These are phyloP conservation scores for Tetraselmis chui DNA, from an alignment of 139 green algal genomes.

Conservation along the genomic window DNA sequence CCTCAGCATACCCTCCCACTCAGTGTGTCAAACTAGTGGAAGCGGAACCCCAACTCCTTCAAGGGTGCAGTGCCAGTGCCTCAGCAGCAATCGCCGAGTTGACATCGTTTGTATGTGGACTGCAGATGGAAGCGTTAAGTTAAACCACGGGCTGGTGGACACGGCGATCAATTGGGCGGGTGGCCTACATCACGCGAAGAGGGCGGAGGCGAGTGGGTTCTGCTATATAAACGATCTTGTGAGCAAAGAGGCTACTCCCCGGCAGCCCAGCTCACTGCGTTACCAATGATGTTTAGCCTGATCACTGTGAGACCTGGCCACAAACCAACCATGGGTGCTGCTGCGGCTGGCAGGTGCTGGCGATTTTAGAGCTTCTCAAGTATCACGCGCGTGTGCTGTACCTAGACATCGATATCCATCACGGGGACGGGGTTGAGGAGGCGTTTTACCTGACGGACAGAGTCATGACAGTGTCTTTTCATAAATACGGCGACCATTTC, in stretches of 20 bases:
- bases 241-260: too few relatives aligned
- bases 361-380: slow-evolving; percentile 95
- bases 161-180: slow-evolving; percentile 97
- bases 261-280: too few relatives aligned
- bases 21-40: too few relatives aligned
- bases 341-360: slow-evolving; percentile 79
- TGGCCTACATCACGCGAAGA: slow-evolving; percentile 97
- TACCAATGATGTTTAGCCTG: too few relatives aligned
- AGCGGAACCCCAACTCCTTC: too few relatives aligned
- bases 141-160: slow-evolving; percentile 82
- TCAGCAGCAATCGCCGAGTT: too few relatives aligned
- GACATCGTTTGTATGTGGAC: too few relatives aligned
- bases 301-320: too few relatives aligned
- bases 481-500: slow-evolving; percentile 84
- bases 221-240: slow-evolving; percentile 97
- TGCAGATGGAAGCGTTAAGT: slow-evolving; percentile 53
- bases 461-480: slow-evolving; percentile 92
- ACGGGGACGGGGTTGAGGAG: slow-evolving; percentile 96
- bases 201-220: slow-evolving; percentile 83
- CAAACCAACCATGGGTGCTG: too few relatives aligned
- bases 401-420: slow-evolving; percentile 93
- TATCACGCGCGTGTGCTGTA: slow-evolving; percentile 80
- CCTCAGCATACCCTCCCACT: too few relatives aligned
- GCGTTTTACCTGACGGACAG: slow-evolving; percentile 81
- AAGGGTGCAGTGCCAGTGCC: too few relatives aligned